These are phyloP conservation scores for Suhomyces taliae DNA, from an alignment of 1,139 yeast genomes.

Conservation along the genomic window DNA sequence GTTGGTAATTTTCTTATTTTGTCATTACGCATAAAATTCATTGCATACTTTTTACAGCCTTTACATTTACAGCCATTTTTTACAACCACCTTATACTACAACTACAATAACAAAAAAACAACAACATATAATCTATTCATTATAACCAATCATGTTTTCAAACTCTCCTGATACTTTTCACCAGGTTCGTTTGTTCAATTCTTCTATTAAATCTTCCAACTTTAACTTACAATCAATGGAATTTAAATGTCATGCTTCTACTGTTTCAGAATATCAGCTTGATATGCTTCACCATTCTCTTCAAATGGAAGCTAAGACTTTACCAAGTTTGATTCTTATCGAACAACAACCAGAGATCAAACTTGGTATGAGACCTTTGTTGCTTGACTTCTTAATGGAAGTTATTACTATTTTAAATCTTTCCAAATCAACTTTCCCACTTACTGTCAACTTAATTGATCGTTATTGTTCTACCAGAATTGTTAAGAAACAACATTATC, in stretches of 20 bases:
- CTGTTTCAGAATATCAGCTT: conserved; percentile 41
- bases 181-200: conserved; percentile 34
- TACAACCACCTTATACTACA: neutral
- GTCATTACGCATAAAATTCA: neutral
- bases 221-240: conserved; percentile 34
- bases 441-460: conserved; percentile 55
- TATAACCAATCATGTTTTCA: conserved; percentile 8
- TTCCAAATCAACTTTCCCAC: conserved; percentile 53
- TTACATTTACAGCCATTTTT: neutral
- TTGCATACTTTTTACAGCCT: neutral
- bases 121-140: neutral
- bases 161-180: conserved; percentile 41
- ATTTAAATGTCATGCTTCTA: conserved; percentile 39
- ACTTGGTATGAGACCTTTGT: conserved; percentile 49
- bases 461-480: conserved; percentile 50
- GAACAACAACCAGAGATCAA: conserved; percentile 55
- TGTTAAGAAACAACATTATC: conserved; percentile 59
- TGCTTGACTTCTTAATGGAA: conserved; percentile 55
- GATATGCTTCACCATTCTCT: conserved; percentile 44
- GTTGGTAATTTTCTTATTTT: conserved; percentile 1
- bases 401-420: conserved; percentile 50
- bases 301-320: conserved; percentile 31
- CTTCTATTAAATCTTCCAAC: conserved; percentile 35
- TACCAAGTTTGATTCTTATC: conserved; percentile 41
- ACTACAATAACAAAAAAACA: conserved; percentile 1